phyloP scores from a whole-genome alignment of 1,284 basidiomycete genomes.

The Pholiota adiposa region DNA sequence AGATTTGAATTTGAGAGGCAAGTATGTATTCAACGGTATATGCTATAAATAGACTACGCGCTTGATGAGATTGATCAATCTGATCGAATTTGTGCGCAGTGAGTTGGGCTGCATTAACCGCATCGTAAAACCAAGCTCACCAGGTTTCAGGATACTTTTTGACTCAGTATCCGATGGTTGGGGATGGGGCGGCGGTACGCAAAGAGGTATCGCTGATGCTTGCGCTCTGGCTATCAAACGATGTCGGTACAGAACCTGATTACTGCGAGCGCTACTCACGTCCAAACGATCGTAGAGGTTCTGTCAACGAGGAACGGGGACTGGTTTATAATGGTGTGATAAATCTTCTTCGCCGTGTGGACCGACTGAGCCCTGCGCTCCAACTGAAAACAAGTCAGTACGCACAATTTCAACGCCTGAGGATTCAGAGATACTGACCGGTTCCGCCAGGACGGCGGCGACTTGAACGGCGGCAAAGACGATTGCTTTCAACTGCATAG shows the following conservation, averaged over 20 bases:
- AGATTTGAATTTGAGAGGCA: not conserved
- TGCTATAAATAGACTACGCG: not conserved
- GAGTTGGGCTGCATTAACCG: not conserved
- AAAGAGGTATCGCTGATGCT: not conserved
- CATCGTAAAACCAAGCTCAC: not conserved
- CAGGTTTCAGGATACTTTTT: not conserved
- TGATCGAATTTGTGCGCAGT: not conserved
- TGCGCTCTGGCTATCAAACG: not conserved
- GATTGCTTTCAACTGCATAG: constrained; percentile 11
- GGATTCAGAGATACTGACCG: not conserved
- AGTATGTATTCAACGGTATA: not conserved
- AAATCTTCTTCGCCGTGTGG: constrained; percentile 26
- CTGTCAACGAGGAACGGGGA: constrained; percentile 29
- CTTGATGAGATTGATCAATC: not conserved
- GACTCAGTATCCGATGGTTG: constrained; percentile 5
- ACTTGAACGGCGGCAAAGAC: not conserved
- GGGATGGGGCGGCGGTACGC: constrained; percentile 3
- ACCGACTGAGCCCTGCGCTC: constrained; percentile 6
- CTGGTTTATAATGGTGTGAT: constrained; percentile 24
- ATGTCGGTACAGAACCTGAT: not conserved
- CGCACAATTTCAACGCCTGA: not conserved
- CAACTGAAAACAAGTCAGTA: not conserved
- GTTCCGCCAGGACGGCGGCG: not conserved
- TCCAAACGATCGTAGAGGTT: constrained; percentile 30
- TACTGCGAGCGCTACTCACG: constrained; percentile 23